Evolutionary conservation across 202 grass and related monocot genomes (phyloP), one percentile per base, ranked within the genome.

Genomic region (Carex arenaria): DNA sequence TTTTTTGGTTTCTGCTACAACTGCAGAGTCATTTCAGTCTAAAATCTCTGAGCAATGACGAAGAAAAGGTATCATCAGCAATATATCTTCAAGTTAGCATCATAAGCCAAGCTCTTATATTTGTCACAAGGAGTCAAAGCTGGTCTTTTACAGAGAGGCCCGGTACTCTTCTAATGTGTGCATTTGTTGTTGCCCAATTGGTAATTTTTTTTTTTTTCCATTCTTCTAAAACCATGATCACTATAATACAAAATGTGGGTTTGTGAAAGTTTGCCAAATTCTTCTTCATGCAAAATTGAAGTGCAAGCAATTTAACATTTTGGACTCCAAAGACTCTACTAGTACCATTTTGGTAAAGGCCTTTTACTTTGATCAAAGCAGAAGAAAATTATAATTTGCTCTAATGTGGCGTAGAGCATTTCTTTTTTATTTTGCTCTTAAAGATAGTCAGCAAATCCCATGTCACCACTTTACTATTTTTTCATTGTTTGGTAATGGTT

Each of bases 21-120:
- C 77, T 81, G 38, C 84, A 97, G 94, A 79, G 55, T 61, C 86
- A 91, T 57, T 91, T 97, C 81, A 87, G 73, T 66, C 83, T 97
- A 86, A 73, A 78, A 80, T 90, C 91, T 45, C 69, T 97, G 14
- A 89, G 87, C 67, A 51, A 42, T 31, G 84, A 88, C 40, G 75
- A 23, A 0, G 86, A 93, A 52, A 84, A 89, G 86, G 65, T 97
- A 9, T 97, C 91, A n/a, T 91, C 94, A 47, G 94, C 88, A 4
- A 66, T 97, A 52, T 97, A 97, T 72, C 89, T 97, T 72, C 94
- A 97, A 88, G 84, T 97, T 47, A 97, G 91, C 79, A 88, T 93
- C 79, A 97, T 88, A 26, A 97, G 94, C 64, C 91, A 97, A 84
- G 94, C 87, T 75, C 87, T 97, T 34, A 97, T 97, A 53, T 93